phyloP scores from a whole-genome alignment of 768 basidiomycete species.

The Termitomyces bulborhizus region DNA sequence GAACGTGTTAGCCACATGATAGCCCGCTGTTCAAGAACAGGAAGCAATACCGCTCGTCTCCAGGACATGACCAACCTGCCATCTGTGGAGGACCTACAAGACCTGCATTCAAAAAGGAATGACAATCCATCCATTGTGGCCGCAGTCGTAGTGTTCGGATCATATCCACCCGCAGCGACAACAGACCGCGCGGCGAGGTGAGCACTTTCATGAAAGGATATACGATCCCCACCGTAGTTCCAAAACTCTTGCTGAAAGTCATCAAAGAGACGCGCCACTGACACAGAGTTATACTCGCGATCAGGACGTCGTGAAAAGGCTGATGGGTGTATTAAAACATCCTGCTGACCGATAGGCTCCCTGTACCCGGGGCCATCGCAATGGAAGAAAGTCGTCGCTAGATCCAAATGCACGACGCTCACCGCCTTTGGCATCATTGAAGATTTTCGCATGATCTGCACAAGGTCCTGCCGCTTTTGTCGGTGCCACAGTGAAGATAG shows the following conservation, averaged over 20 bases:
- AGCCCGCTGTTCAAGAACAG: conserved; percentile 36
- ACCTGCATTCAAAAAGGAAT: conserved; percentile 20
- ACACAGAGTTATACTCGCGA: conserved; percentile 4
- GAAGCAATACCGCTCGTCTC: conserved; percentile 13
- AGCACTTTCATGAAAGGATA: conserved; percentile 16
- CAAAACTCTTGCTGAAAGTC: conserved; percentile 18
- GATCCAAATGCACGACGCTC: conserved; percentile 11
- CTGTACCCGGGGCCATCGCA: conserved; percentile 10
- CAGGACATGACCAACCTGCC: conserved; percentile 20
- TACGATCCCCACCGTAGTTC: conserved; percentile 15
- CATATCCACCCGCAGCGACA: conserved; percentile 14
- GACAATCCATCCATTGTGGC: conserved; percentile 19
- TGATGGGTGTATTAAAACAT: conserved; percentile 14
- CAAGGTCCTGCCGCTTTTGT: conserved; percentile 10
- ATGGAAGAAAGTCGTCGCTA: conserved; percentile 22
- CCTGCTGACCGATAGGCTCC: conserved; percentile 15
- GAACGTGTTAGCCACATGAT: conserved; percentile 1
- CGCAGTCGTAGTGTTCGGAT: conserved; percentile 18
- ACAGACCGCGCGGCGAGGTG: conserved; percentile 12
- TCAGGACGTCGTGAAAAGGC: conserved; percentile 10
- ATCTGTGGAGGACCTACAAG: conserved; percentile 10
- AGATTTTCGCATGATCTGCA: conserved; percentile 15
- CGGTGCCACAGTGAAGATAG: conserved; percentile 12
- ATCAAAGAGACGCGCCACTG: conserved; percentile 15
- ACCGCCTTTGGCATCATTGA: background rate